Percentiles rank a stretch among this genome's conserved stretches.
Conservation (phyloP, 805 yeast genomes). For the Starmerella bombi region DNA sequence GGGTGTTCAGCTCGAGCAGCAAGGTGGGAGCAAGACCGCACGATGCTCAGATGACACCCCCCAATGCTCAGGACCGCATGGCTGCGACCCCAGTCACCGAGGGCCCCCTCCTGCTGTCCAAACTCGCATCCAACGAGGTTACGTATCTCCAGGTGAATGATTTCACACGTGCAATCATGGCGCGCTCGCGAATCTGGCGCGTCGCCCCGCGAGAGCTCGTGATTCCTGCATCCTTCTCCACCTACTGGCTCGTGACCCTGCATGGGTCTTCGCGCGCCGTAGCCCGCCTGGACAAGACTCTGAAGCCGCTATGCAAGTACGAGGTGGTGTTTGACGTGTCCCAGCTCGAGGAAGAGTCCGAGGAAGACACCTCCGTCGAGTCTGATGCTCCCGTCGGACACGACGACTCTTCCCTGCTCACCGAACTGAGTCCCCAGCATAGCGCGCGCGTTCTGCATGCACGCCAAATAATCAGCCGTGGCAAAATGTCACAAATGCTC, state of each 20-base stretch:
- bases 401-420: not conserved
- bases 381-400: not conserved
- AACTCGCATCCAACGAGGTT: slow-evolving; percentile 20
- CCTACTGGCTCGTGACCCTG: slow-evolving; percentile 20
- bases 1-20: slow-evolving; percentile 9
- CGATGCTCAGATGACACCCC: slow-evolving; percentile 1
- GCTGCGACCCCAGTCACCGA: slow-evolving; percentile 17
- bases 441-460: not conserved
- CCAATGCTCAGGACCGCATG: slow-evolving; percentile 13
- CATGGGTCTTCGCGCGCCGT: slow-evolving; percentile 9
- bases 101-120: slow-evolving; percentile 18
- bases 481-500: not conserved
- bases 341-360: not conserved
- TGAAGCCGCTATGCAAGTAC: slow-evolving; percentile 16
- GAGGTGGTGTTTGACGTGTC: slow-evolving; percentile 3
- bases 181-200: slow-evolving; percentile 22
- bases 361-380: not conserved
- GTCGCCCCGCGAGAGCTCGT: slow-evolving; percentile 13
- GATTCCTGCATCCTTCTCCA: slow-evolving; percentile 18
- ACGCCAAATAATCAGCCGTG: slow-evolving; percentile 1
- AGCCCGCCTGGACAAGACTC: slow-evolving; percentile 14
- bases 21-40: not conserved
- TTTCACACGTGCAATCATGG: slow-evolving; percentile 21
- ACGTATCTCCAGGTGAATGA: slow-evolving; percentile 20
- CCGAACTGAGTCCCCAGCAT: not conserved